These are phyloP conservation scores for Suaeda aralocaspica DNA, from an alignment of 148 eudicot genomes.

Conservation along the genomic window DNA sequence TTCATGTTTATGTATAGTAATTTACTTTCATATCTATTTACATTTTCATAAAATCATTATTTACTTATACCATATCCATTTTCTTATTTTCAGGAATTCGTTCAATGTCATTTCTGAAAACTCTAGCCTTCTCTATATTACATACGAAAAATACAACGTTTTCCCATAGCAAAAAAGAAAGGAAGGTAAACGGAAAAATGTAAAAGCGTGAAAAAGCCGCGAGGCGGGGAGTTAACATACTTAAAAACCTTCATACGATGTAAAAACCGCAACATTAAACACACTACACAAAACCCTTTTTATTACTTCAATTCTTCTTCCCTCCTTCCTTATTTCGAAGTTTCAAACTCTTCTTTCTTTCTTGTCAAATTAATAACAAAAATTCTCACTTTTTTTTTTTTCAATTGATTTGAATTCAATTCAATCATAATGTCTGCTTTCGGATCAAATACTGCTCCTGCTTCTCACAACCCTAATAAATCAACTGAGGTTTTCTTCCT, in stretches of 20 bases:
- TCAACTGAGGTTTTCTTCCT: constrained; percentile 21
- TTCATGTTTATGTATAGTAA: no score
- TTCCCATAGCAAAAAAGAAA: no score
- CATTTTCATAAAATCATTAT: no score
- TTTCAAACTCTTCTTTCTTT: neutral
- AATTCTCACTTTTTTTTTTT: neutral
- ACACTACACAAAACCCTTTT: neutral
- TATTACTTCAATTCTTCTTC: neutral
- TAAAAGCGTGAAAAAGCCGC: constrained; percentile 14
- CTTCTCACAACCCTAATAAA: constrained; percentile 35
- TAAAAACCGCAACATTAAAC: neutral
- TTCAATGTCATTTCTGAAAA: no score
- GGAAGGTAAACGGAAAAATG: neutral
- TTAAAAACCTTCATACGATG: no score
- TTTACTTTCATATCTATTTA: no score
- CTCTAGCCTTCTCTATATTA: no score
- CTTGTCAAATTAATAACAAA: no score
- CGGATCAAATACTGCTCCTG: constrained; percentile 21
- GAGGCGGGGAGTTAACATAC: neutral
- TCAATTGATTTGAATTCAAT: neutral
- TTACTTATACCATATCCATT: no score
- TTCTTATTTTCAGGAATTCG: no score
- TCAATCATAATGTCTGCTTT: constrained; percentile 24
- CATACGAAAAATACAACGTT: no score
- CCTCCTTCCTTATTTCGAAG: neutral